phyloP scores from a whole-genome alignment of 2,329 filamentous ascomycete genomes.

The Emmonsiellopsis sp. region DNA sequence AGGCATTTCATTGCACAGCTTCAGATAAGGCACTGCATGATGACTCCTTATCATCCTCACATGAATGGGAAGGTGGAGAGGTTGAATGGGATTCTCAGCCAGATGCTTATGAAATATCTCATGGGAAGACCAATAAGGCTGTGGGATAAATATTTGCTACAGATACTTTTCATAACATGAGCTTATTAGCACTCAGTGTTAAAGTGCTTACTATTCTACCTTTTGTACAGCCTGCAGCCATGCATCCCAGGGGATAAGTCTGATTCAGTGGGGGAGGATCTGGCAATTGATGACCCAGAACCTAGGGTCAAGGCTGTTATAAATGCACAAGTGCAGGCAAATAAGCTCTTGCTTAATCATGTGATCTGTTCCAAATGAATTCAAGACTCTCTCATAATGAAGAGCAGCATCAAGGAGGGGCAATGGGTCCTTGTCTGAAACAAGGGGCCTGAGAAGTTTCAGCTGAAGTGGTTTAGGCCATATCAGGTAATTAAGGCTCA shows the following conservation, averaged over 20 bases:
- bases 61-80: not conserved
- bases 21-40: not conserved
- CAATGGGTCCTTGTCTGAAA: too few relatives aligned
- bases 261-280: not conserved
- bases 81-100: not conserved
- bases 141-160: not conserved
- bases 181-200: too few relatives aligned
- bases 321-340: too few relatives aligned
- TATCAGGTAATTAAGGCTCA: too few relatives aligned
- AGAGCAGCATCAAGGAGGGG: too few relatives aligned
- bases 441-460: too few relatives aligned
- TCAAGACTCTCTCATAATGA: too few relatives aligned
- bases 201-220: too few relatives aligned
- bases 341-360: too few relatives aligned
- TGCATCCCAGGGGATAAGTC: not conserved
- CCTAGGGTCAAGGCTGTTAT: rapidly evolving
- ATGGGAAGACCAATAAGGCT: not conserved
- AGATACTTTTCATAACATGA: not conserved
- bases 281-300: rapidly evolving
- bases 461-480: too few relatives aligned
- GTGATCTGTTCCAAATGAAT: too few relatives aligned
- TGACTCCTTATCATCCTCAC: not conserved
- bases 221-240: not conserved
- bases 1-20: too few relatives aligned
- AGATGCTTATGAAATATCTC: not conserved